These are phyloP conservation scores for Coemansia asiatica DNA, from an alignment of 192 early-diverging fungal genomes.

Conservation along the genomic window DNA sequence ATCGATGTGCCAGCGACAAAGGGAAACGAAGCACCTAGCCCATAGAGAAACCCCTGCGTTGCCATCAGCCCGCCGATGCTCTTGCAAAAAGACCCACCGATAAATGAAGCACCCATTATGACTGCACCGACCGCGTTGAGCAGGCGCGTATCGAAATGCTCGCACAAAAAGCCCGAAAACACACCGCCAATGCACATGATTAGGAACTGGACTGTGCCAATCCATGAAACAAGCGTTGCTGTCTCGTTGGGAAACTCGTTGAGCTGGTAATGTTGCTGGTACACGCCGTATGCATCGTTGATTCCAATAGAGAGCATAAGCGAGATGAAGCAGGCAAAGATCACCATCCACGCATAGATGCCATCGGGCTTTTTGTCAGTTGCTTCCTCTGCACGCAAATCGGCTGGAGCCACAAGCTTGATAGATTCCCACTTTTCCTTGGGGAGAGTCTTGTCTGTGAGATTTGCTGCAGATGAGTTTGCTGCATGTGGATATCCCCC, in stretches of 20 bases:
- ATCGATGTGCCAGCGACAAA: constrained; percentile 53
- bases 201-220: constrained; percentile 50
- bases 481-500: neutral
- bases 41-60: constrained; percentile 56
- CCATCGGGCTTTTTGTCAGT: constrained; percentile 47
- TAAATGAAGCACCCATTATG: constrained; percentile 46
- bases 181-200: constrained; percentile 42
- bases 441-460: neutral
- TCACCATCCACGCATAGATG: constrained; percentile 48
- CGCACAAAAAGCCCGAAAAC: constrained; percentile 52
- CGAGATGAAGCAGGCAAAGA: constrained; percentile 45
- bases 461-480: neutral
- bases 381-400: constrained; percentile 44
- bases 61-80: constrained; percentile 43
- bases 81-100: constrained; percentile 46
- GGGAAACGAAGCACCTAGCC: constrained; percentile 55
- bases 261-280: constrained; percentile 53
- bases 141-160: constrained; percentile 52
- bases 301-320: constrained; percentile 56
- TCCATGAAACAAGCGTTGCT: constrained; percentile 50
- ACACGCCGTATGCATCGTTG: constrained; percentile 56
- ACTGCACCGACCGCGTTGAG: constrained; percentile 42
- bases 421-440: constrained; percentile 16
- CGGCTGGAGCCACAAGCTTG: constrained; percentile 40
- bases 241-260: constrained; percentile 45